Evolutionary conservation across 192 early-diverging fungal species (phyloP).

Genomic region (Gamsiella multidivaricata): DNA sequence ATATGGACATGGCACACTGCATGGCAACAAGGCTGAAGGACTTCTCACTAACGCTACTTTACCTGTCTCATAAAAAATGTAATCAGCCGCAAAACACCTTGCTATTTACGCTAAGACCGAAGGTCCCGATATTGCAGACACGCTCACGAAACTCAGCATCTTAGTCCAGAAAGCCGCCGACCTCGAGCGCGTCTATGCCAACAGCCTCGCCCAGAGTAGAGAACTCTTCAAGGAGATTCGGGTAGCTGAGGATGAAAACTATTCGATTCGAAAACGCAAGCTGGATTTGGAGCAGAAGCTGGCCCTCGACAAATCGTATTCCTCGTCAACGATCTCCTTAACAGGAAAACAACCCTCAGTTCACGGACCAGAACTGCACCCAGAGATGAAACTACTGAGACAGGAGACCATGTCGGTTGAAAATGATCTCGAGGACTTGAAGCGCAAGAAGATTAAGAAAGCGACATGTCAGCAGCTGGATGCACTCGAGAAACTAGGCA

Average conservation of each 20-base stretch:
- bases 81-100: constrained; percentile 48
- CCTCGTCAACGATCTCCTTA: neutral
- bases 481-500: constrained; percentile 46
- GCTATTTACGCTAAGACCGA: constrained; percentile 48
- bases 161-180: constrained; percentile 46
- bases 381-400: constrained; percentile 43
- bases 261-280: constrained; percentile 40
- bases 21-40: too few species aligned
- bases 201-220: constrained; percentile 30
- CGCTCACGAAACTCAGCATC: constrained; percentile 37
- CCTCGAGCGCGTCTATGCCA: constrained; percentile 31
- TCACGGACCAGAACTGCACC: constrained; percentile 31
- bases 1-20: too few species aligned
- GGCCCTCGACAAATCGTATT: constrained; percentile 7
- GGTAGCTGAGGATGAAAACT: constrained; percentile 43
- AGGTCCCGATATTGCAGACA: constrained; percentile 42
- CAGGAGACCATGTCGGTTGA: constrained; percentile 42
- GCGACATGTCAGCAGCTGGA: constrained; percentile 37
- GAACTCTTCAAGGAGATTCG: constrained; percentile 50
- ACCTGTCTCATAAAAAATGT: neutral
- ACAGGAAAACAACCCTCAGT: neutral
- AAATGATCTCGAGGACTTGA: constrained; percentile 46
- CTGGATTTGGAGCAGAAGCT: constrained; percentile 38
- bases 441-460: constrained; percentile 41
- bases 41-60: too few species aligned